Conservation (phyloP, 345 rosid genomes). For the Salix arbutifolia region DNA sequence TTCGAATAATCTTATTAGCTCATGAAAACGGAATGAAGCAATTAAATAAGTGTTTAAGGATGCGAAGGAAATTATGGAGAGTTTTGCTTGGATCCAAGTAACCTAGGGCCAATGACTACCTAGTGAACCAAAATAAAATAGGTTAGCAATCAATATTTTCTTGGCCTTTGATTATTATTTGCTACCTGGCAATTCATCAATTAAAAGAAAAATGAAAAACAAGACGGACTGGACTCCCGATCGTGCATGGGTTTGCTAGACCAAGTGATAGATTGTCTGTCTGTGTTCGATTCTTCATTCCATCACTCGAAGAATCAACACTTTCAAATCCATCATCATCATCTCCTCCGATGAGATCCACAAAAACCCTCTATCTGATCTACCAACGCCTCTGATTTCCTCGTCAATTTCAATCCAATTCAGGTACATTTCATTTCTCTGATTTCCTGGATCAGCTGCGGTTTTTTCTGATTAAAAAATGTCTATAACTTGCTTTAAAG, state of each 20-base stretch:
- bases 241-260: not conserved
- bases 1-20: too few relatives aligned
- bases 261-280: not conserved
- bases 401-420: not conserved
- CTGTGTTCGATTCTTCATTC: slow-evolving; percentile 1
- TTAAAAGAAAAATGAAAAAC: not conserved
- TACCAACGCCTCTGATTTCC: not conserved
- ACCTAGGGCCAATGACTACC: too few relatives aligned
- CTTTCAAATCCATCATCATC: not conserved
- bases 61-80: too few relatives aligned
- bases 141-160: not conserved
- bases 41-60: too few relatives aligned
- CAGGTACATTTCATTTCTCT: not conserved
- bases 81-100: too few relatives aligned
- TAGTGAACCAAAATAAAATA: not conserved
- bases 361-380: not conserved
- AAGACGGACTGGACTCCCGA: not conserved
- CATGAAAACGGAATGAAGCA: too few relatives aligned
- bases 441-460: not conserved
- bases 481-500: too few relatives aligned
- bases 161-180: not conserved
- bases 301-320: not conserved
- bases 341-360: not conserved
- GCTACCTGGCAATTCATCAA: not conserved
- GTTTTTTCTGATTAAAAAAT: too few relatives aligned